These are phyloP conservation scores for Trypanosoma melophagium DNA, from an alignment of 208 protist species.

Conservation along the genomic window DNA sequence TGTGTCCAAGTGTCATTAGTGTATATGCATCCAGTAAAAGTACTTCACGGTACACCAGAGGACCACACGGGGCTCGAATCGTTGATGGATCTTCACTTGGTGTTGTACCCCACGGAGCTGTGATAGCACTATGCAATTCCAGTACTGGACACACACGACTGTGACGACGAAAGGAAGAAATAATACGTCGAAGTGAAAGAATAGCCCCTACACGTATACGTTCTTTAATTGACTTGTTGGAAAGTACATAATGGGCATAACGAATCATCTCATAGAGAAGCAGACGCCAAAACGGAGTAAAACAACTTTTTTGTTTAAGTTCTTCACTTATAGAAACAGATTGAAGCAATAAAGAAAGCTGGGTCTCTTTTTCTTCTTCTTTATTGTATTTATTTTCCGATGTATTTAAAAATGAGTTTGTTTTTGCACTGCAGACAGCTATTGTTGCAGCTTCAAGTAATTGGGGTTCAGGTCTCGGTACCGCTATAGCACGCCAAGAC, in stretches of 20 bases:
- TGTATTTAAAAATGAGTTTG: conserved; percentile 1
- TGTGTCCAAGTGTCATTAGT: conserved; percentile 72
- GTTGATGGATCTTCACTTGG: not conserved
- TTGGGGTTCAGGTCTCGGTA: not conserved
- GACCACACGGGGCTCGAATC: not conserved
- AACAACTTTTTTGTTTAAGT: not conserved
- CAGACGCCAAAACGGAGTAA: conserved; percentile 26
- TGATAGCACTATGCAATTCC: conserved; percentile 36
- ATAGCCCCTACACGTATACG: conserved; percentile 39
- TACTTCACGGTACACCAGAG: conserved; percentile 58
- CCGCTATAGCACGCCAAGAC: not conserved
- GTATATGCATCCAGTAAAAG: conserved; percentile 74
- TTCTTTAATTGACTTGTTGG: not conserved
- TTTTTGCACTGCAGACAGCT: conserved; percentile 10
- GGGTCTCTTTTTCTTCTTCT: not conserved
- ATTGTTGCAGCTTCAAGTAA: conserved; percentile 19
- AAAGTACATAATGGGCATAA: conserved; percentile 16
- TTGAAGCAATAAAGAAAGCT: conserved; percentile 2
- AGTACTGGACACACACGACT: conserved; percentile 54
- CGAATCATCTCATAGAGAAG: conserved; percentile 25
- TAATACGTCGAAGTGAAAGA: conserved; percentile 59
- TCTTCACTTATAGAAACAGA: not conserved
- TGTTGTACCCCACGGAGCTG: not conserved
- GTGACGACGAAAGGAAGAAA: conserved; percentile 56
- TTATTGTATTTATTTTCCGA: not conserved